Evolutionary conservation across 768 basidiomycete species (phyloP).

Genomic region (Phanerodontia chrysosporium): DNA sequence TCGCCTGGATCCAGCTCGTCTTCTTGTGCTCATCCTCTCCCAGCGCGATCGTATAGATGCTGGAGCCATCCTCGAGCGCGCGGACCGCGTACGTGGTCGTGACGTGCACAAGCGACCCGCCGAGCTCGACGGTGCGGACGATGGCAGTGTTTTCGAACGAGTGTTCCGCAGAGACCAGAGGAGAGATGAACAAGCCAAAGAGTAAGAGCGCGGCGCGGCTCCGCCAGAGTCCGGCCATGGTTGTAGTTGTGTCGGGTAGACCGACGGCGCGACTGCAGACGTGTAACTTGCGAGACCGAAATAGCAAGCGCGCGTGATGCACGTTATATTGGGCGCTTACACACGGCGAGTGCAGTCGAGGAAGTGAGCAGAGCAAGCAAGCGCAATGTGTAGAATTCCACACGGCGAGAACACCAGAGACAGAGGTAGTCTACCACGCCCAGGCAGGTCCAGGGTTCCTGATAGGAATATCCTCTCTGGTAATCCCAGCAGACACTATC

Average conservation of each 20-base stretch:
- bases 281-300: constrained; percentile 13
- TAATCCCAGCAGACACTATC: constrained; percentile 76
- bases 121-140: constrained; percentile 85
- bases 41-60: constrained; percentile 66
- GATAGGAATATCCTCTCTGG: constrained; percentile 76
- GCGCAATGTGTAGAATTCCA: neutral
- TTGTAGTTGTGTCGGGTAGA: constrained; percentile 26
- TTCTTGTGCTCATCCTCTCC: constrained; percentile 55
- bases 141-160: constrained; percentile 88
- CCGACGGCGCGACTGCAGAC: constrained; percentile 14
- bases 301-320: constrained; percentile 10
- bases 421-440: constrained; percentile 60
- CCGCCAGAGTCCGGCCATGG: constrained; percentile 44
- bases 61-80: constrained; percentile 56
- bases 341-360: neutral
- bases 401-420: neutral
- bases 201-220: constrained; percentile 45
- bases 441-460: constrained; percentile 69
- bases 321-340: constrained; percentile 2
- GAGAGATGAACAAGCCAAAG: constrained; percentile 34
- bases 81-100: constrained; percentile 86
- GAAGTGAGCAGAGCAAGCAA: neutral
- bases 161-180: constrained; percentile 37
- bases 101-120: constrained; percentile 83
- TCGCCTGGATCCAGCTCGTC: constrained; percentile 78